Percentiles rank a stretch among this genome's conserved stretches.
phyloP scores from a whole-genome alignment of 345 rosid genomes.

The Populus davidiana region DNA sequence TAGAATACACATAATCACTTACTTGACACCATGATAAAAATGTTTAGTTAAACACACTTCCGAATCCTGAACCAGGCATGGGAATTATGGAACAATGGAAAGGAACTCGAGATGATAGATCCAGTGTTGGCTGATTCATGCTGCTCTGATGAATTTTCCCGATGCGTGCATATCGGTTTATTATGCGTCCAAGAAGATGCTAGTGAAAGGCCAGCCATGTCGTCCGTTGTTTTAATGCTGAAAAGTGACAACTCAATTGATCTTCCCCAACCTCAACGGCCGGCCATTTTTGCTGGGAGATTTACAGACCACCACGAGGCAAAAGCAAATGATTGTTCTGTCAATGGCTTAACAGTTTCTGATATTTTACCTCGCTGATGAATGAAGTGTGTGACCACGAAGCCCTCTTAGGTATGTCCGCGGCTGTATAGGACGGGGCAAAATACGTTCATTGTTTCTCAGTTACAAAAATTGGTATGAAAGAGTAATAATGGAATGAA shows the following conservation, averaged over 20 bases:
- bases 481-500: no score
- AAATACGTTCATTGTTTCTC: no score
- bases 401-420: no score
- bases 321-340: background rate
- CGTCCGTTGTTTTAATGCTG: conserved; percentile 27
- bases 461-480: no score
- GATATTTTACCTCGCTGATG: conserved; percentile 19
- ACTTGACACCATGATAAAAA: background rate
- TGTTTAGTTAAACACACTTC: background rate
- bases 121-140: conserved; percentile 5
- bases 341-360: conserved; percentile 16
- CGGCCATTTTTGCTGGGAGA: conserved; percentile 13
- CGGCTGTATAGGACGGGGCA: no score
- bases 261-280: conserved; percentile 25
- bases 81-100: conserved; percentile 33
- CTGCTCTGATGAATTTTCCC: conserved; percentile 15
- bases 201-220: conserved; percentile 32
- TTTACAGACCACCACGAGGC: background rate
- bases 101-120: conserved; percentile 23
- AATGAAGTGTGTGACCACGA: background rate
- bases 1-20: background rate
- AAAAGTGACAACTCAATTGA: conserved; percentile 11
- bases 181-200: conserved; percentile 33
- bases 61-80: conserved; percentile 21
- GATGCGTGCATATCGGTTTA: conserved; percentile 33